Conservation (phyloP, 306 rosid species). For the Elaeagnus macrophylla region DNA sequence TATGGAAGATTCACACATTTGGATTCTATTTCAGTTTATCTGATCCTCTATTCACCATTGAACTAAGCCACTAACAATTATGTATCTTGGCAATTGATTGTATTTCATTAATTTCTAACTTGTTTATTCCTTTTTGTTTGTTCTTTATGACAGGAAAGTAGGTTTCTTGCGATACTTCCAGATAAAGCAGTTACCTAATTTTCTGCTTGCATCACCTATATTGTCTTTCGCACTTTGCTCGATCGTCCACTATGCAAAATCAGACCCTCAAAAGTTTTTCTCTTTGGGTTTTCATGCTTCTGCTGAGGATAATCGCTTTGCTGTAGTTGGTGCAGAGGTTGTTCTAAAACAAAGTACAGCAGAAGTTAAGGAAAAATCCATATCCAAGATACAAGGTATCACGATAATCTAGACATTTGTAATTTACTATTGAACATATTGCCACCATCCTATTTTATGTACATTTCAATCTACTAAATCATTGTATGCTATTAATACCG, state of each 20-base stretch:
- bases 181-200: slow-evolving; percentile 81
- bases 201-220: slow-evolving; percentile 77
- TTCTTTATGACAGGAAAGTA: slow-evolving; percentile 59
- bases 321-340: slow-evolving; percentile 27
- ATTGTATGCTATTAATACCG: not conserved
- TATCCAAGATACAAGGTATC: slow-evolving; percentile 39
- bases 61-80: not conserved
- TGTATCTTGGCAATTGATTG: not conserved
- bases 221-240: slow-evolving; percentile 66
- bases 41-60: not conserved
- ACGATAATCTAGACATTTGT: slow-evolving; percentile 15
- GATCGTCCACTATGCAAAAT: slow-evolving; percentile 60
- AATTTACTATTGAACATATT: slow-evolving; percentile 12
- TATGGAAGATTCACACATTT: not conserved
- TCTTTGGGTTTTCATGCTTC: slow-evolving; percentile 65
- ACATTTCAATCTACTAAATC: not conserved
- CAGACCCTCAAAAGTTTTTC: slow-evolving; percentile 51
- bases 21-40: not conserved
- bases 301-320: slow-evolving; percentile 39
- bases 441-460: not conserved
- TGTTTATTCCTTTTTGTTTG: slow-evolving; percentile 17
- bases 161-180: slow-evolving; percentile 87
- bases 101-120: slow-evolving; percentile 1
- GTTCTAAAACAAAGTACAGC: slow-evolving; percentile 27
- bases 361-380: slow-evolving; percentile 25